These are phyloP conservation scores for Mucor circinelloides DNA, from an alignment of 371 early-diverging fungal genomes.

Conservation along the genomic window DNA sequence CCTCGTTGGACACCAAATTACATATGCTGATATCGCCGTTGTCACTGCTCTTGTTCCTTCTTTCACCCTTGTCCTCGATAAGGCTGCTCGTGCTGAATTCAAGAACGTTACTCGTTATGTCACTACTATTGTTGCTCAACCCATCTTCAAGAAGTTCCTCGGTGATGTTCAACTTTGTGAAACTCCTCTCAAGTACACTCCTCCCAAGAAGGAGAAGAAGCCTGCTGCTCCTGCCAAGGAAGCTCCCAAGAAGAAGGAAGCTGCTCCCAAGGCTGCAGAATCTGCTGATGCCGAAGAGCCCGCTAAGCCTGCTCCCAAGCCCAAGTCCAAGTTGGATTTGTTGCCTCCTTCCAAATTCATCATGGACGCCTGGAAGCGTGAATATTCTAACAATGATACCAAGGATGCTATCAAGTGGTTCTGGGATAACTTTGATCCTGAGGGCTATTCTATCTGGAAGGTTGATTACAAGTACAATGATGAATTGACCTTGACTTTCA, in stretches of 20 bases:
- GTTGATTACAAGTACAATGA: constrained; percentile 93
- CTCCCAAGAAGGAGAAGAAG: constrained; percentile 51
- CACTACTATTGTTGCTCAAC: constrained; percentile 76
- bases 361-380: constrained; percentile 94
- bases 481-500: constrained; percentile 84
- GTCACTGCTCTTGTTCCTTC: constrained; percentile 51
- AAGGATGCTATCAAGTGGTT: constrained; percentile 91
- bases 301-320: constrained; percentile 79
- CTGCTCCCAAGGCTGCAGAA: constrained; percentile 55
- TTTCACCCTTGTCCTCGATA: constrained; percentile 50
- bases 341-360: constrained; percentile 83
- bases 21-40: constrained; percentile 75
- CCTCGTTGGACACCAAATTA: constrained; percentile 80
- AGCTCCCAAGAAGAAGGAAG: constrained; percentile 71
- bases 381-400: constrained; percentile 95
- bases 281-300: constrained; percentile 63
- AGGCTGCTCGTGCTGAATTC: constrained; percentile 76
- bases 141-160: constrained; percentile 75
- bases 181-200: constrained; percentile 37
- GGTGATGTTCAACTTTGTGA: constrained; percentile 60
- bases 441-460: constrained; percentile 89
- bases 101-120: constrained; percentile 89
- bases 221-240: constrained; percentile 64
- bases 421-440: constrained; percentile 88
- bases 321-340: constrained; percentile 89